Evolutionary conservation across 257 asterid species (phyloP).

Genomic region (Scutellaria minor): DNA sequence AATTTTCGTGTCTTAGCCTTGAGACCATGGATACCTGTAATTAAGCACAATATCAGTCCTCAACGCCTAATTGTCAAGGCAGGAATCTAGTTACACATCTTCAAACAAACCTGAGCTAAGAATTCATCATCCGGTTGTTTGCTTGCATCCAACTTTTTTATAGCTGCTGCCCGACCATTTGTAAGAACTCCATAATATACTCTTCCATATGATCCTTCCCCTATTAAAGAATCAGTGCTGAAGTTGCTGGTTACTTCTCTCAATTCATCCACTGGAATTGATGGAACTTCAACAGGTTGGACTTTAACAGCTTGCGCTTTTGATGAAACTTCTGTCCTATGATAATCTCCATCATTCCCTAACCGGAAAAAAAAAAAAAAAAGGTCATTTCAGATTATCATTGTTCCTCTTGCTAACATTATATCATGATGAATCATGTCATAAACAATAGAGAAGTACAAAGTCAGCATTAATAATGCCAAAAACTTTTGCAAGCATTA

Average conservation of each 20-base stretch:
- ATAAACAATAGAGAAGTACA: slow-evolving; percentile 20
- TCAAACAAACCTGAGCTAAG: slow-evolving; percentile 70
- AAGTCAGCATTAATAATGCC: background rate
- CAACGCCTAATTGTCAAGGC: slow-evolving; percentile 2
- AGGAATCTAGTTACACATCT: slow-evolving; percentile 18
- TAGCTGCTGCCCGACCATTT: slow-evolving; percentile 71
- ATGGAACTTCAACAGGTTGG: slow-evolving; percentile 77
- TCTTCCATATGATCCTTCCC: slow-evolving; percentile 94
- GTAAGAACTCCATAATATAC: slow-evolving; percentile 74
- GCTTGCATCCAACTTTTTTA: slow-evolving; percentile 81
- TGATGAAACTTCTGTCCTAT: slow-evolving; percentile 56
- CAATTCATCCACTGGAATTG: slow-evolving; percentile 72
- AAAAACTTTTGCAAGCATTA: slow-evolving; percentile 16
- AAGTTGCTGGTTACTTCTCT: slow-evolving; percentile 77
- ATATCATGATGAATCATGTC: slow-evolving; percentile 11
- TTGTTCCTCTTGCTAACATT: slow-evolving; percentile 10
- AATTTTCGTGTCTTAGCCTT: slow-evolving; percentile 76
- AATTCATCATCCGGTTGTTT: slow-evolving; percentile 89
- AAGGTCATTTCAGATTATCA: slow-evolving; percentile 11
- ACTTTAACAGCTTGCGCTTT: slow-evolving; percentile 60
- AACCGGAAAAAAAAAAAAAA: slow-evolving; percentile 17
- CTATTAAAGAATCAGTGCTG: slow-evolving; percentile 65
- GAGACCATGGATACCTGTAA: slow-evolving; percentile 91
- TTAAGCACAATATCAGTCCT: slow-evolving; percentile 6
- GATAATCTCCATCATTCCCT: slow-evolving; percentile 69